Percentiles rank a stretch among this genome's conserved stretches.
phyloP scores from a whole-genome alignment of 148 eudicot genomes.

The Chenopodium quinoa region DNA sequence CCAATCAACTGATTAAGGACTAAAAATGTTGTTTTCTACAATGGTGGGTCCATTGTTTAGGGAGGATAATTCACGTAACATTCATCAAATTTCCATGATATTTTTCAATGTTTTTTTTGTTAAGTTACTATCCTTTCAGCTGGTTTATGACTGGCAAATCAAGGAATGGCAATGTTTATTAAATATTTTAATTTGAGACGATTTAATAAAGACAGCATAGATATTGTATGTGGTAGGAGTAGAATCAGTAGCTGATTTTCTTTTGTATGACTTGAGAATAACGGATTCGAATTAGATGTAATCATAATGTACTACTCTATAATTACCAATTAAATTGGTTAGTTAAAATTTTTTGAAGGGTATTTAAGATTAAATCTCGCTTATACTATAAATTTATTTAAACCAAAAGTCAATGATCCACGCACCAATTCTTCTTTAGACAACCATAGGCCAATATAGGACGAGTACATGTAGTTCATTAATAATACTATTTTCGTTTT shows the following conservation, averaged over 20 bases:
- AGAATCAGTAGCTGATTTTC: too few species aligned
- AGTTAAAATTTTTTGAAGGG: too few species aligned
- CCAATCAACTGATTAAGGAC: background rate
- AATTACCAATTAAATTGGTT: background rate
- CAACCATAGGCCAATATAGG: too few species aligned
- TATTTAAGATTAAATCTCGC: too few species aligned
- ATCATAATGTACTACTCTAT: too few species aligned
- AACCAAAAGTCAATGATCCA: too few species aligned
- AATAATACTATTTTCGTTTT: too few species aligned
- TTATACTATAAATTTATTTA: too few species aligned
- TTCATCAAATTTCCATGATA: background rate
- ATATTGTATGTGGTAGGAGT: background rate
- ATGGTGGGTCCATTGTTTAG: background rate
- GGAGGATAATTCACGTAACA: background rate
- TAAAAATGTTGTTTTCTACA: background rate
- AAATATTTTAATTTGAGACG: background rate
- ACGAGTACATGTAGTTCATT: too few species aligned
- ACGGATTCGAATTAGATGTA: too few species aligned
- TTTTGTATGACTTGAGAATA: too few species aligned
- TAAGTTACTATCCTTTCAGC: background rate
- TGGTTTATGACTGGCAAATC: background rate
- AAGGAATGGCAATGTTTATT: background rate
- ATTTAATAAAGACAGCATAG: background rate
- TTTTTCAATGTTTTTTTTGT: background rate
- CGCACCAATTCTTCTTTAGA: too few species aligned